These are phyloP conservation scores for Candida sanyaensis DNA, from an alignment of 1,139 yeast genomes.

Conservation along the genomic window DNA sequence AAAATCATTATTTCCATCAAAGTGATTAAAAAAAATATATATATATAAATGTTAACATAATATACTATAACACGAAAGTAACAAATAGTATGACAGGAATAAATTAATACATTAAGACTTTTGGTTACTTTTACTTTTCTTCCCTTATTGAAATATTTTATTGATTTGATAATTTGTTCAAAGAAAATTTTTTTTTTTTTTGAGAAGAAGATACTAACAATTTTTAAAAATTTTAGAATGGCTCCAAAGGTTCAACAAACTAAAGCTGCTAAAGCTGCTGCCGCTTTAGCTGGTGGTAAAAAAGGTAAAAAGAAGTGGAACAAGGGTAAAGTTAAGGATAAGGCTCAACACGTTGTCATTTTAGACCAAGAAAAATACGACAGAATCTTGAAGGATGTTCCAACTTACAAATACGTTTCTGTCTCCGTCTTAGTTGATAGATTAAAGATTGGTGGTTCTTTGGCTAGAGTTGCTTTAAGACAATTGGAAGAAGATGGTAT, in stretches of 20 bases:
- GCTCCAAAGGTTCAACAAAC: slow-evolving; percentile 99
- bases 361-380: slow-evolving; percentile 98
- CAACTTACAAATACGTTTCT: slow-evolving; percentile 97
- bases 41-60: no score
- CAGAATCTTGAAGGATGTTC: slow-evolving; percentile 99
- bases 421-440: slow-evolving; percentile 99
- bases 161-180: background rate
- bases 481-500: slow-evolving; percentile 95
- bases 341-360: slow-evolving; percentile 98
- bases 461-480: slow-evolving; percentile 97
- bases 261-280: slow-evolving; percentile 99
- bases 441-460: slow-evolving; percentile 98
- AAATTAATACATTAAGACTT: no score
- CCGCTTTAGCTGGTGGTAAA: slow-evolving; percentile 99
- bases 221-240: slow-evolving; percentile 54
- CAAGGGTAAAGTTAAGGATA: slow-evolving; percentile 99
- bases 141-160: background rate
- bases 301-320: slow-evolving; percentile 99
- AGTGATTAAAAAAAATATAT: no score
- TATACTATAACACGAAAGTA: background rate
- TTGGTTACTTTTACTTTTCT: background rate
- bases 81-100: no score
- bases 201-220: slow-evolving; percentile 47
- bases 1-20: no score
- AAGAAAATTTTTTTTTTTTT: background rate